Evolutionary conservation across 331 rosid genomes (phyloP), one percentile per base, ranked within the genome.

Genomic region (Dryas integrifolia): DNA sequence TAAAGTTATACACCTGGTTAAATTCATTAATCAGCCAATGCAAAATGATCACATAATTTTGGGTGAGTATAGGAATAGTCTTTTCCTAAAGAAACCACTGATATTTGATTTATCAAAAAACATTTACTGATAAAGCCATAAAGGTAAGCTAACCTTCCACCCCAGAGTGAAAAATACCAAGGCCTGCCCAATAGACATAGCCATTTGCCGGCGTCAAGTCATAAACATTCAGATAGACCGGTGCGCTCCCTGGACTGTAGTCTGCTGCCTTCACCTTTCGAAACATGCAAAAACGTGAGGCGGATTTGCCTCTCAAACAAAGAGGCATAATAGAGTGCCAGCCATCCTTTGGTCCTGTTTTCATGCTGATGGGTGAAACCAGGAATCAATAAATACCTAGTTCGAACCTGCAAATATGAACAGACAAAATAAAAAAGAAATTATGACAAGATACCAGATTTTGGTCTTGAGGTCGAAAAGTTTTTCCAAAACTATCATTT

Each of bases 151-250:
- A 50, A 94, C 98, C 97, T 91, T 94, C 96, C 38, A 94, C 82
- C 38, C 92, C 98, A 1, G 98, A 81, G 84, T 94, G 98, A 84
- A 88, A 94, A 83, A 91, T 88, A 43, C 97, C 98, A 69, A 94
- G 74, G 47, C 98, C 98, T 18, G 98, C 98, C 98, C 98, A 94
- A 65, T 82, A 91, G 81, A 91, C 86, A 58, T 90, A 94, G 63
- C 97, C 97, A 77, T 94, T 94, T 61, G 85, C 92, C 16, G 90
- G 75, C 21, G 98, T 94, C 75, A 94, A 88, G 82, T 94, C 98
- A 76, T 94, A 94, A 39, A 94, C 96, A 82, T 91, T 94, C 70
- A 94, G 91, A 83, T 94, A 94, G 51, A 94, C 96, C 68, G 97
- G 96, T 24, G 91, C 6, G 52, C 83, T 84, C 67, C 91, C 91